These are phyloP conservation scores for Dentipellis sp. DNA, from an alignment of 768 basidiomycete genomes.

Conservation along the genomic window DNA sequence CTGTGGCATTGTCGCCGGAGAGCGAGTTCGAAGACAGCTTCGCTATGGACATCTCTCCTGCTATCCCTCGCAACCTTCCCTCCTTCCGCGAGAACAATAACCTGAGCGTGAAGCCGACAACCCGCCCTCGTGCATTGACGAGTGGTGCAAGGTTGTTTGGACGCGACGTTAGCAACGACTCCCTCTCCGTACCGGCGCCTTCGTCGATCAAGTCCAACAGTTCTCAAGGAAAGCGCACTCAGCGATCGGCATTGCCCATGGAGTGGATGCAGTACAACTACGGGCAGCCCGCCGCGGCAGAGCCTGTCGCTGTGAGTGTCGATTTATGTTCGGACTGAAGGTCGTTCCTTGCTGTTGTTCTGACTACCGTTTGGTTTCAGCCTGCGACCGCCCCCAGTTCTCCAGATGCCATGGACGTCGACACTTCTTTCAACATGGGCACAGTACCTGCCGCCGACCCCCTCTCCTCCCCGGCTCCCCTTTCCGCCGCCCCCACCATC, in stretches of 20 bases:
- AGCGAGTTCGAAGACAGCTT: constrained; percentile 34
- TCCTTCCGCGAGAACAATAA: constrained; percentile 18
- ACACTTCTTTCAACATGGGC: constrained; percentile 33
- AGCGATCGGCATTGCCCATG: constrained; percentile 52
- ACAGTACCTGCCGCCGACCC: constrained; percentile 11
- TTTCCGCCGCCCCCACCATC: constrained; percentile 17
- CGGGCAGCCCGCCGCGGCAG: constrained; percentile 9
- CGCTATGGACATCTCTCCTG: constrained; percentile 81
- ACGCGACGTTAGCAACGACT: constrained; percentile 57
- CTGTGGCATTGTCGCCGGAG: constrained; percentile 37
- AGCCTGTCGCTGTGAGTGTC: not conserved
- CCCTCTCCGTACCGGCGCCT: constrained; percentile 19
- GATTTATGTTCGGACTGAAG: constrained; percentile 3
- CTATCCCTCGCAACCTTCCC: constrained; percentile 25
- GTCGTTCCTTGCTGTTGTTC: not conserved
- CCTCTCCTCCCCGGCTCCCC: constrained; percentile 21
- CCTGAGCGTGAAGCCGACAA: constrained; percentile 22
- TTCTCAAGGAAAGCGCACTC: constrained; percentile 41
- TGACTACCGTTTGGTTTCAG: constrained; percentile 18
- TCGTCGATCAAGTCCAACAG: constrained; percentile 26
- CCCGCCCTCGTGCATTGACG: constrained; percentile 58
- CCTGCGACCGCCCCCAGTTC: constrained; percentile 32
- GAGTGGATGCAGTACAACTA: constrained; percentile 44
- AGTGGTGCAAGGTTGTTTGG: constrained; percentile 64
- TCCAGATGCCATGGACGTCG: constrained; percentile 70